phyloP scores from a whole-genome alignment of 169 alveolate species.

The Eimeria maxima region DNA sequence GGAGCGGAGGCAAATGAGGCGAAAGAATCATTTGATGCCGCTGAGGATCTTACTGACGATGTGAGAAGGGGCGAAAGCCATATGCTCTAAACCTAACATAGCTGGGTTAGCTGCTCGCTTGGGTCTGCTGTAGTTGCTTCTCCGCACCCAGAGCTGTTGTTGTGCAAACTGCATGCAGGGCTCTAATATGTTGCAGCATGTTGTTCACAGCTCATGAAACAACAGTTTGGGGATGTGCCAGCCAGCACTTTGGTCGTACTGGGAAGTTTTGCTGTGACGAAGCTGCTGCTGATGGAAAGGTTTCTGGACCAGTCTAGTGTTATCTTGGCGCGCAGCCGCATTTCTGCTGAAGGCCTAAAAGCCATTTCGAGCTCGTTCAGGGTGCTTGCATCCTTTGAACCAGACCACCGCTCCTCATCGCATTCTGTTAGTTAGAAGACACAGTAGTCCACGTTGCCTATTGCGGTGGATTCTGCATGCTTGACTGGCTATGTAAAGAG shows the following conservation, averaged over 20 bases:
- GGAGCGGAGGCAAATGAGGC: not conserved
- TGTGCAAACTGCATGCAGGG: not conserved
- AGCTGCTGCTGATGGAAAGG: constrained; percentile 21
- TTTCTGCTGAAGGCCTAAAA: constrained; percentile 6
- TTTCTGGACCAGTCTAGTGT: constrained; percentile 8
- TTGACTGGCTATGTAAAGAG: not conserved
- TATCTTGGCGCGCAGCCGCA: constrained; percentile 3
- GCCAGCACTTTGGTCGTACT: constrained; percentile 23
- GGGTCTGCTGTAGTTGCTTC: not conserved
- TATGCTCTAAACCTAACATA: not conserved
- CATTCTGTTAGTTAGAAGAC: constrained; percentile 2
- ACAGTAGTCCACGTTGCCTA: not conserved
- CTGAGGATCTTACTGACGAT: constrained; percentile 7
- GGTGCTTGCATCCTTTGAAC: not conserved
- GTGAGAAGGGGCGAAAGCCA: not conserved
- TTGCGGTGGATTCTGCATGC: not conserved
- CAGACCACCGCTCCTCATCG: not conserved
- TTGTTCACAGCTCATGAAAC: constrained; percentile 46
- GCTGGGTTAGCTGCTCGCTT: not conserved
- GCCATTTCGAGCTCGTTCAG: not conserved
- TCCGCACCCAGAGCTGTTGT: not conserved
- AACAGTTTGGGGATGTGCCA: constrained; percentile 57
- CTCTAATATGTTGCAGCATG: not conserved
- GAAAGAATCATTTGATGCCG: not conserved
- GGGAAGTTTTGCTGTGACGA: constrained; percentile 36